Evolutionary conservation across 768 basidiomycete genomes (phyloP).

Genomic region (Chalciporus chontae): DNA sequence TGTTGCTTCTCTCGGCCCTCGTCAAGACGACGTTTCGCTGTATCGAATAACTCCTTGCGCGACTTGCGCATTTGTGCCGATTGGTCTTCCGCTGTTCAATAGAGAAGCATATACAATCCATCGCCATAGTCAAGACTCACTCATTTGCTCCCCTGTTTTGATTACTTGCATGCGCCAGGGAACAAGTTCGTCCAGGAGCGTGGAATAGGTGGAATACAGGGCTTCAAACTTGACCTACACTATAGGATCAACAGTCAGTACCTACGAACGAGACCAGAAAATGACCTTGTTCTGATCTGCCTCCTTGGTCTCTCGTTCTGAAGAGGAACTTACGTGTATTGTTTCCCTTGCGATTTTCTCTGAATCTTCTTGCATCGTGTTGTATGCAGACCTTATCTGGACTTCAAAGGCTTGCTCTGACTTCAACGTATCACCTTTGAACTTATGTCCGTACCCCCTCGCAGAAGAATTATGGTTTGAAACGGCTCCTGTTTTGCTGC

Average conservation of each 20-base stretch:
- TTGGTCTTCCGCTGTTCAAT: constrained; percentile 31
- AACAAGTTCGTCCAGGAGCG: constrained; percentile 32
- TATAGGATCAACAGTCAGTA: constrained; percentile 6
- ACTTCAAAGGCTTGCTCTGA: constrained; percentile 22
- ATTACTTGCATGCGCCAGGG: constrained; percentile 29
- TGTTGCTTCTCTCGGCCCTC: constrained; percentile 38
- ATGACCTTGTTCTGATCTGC: constrained; percentile 17
- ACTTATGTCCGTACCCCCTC: not conserved
- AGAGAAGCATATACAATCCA: not conserved
- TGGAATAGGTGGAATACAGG: constrained; percentile 22
- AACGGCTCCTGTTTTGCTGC: constrained; percentile 2
- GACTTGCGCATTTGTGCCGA: constrained; percentile 30
- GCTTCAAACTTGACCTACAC: constrained; percentile 21
- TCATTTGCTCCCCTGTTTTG: constrained; percentile 30
- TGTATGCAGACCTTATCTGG: constrained; percentile 17
- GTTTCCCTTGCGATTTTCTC: constrained; percentile 23
- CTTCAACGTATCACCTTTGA: constrained; percentile 8
- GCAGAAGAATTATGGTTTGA: not conserved
- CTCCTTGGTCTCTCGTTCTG: not conserved
- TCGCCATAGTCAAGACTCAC: constrained; percentile 24
- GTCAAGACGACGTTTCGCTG: constrained; percentile 32
- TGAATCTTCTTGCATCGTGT: constrained; percentile 8
- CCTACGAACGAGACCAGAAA: not conserved
- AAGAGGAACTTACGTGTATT: constrained; percentile 22
- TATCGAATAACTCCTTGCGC: constrained; percentile 32